phyloP scores from a whole-genome alignment of 257 asterid species.

The Eustoma russellianum region DNA sequence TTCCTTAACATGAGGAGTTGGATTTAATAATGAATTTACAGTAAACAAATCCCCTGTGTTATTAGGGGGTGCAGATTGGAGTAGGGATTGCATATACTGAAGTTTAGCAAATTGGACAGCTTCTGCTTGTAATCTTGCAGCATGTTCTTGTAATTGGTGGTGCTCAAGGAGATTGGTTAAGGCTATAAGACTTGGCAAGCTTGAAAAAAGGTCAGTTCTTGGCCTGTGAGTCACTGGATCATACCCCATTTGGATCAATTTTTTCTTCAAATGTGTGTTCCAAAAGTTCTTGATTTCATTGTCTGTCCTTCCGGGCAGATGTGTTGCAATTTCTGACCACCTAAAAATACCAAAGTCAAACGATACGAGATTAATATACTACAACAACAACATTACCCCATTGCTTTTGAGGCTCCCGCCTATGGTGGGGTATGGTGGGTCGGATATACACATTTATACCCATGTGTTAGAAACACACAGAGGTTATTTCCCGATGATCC shows the following conservation, averaged over 20 bases:
- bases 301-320: conserved; percentile 55
- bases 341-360: conserved; percentile 13
- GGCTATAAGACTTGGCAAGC: conserved; percentile 67
- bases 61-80: conserved; percentile 24
- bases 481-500: too few species aligned
- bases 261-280: conserved; percentile 90
- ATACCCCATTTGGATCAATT: conserved; percentile 75
- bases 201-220: conserved; percentile 60
- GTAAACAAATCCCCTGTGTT: conserved; percentile 5
- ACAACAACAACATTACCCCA: too few species aligned
- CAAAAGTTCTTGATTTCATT: conserved; percentile 62
- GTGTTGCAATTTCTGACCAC: conserved; percentile 88
- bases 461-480: too few species aligned
- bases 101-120: conserved; percentile 32
- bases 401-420: too few species aligned
- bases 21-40: conserved; percentile 1
- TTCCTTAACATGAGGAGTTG: background rate
- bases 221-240: conserved; percentile 91
- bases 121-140: conserved; percentile 35
- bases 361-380: background rate
- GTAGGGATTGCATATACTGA: conserved; percentile 44
- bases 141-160: conserved; percentile 50
- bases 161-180: conserved; percentile 58
- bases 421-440: too few species aligned
- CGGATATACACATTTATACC: too few species aligned